Evolutionary conservation across 495 filamentous ascomycete species (phyloP).

Genomic region (Tetracladium setigerum): DNA sequence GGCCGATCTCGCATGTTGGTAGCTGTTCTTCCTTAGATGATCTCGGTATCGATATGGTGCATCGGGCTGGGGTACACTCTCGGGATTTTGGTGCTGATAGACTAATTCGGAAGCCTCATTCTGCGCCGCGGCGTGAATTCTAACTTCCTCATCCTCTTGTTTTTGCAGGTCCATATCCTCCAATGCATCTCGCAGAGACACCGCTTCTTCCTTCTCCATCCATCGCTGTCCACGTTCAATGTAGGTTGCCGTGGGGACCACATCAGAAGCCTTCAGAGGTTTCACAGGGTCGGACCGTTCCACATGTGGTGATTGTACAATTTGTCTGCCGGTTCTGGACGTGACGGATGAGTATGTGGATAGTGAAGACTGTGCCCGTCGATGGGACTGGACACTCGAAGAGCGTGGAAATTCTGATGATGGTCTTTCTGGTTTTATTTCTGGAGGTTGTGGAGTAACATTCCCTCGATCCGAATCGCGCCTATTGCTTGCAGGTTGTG

Average conservation of each 20-base stretch:
- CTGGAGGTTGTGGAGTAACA: not conserved
- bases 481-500: conserved; percentile 49
- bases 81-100: conserved; percentile 71
- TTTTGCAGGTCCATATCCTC: conserved; percentile 61
- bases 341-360: conserved; percentile 22
- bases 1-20: conserved; percentile 52
- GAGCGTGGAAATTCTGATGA: conserved; percentile 29
- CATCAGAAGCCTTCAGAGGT: conserved; percentile 31
- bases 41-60: conserved; percentile 45
- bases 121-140: conserved; percentile 66
- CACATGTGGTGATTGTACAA: conserved; percentile 34
- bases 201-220: conserved; percentile 82
- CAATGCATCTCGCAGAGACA: conserved; percentile 69
- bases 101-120: conserved; percentile 84
- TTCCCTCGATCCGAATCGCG: conserved; percentile 24
- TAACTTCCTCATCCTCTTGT: conserved; percentile 50
- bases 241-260: conserved; percentile 57
- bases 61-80: conserved; percentile 41
- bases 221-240: conserved; percentile 72
- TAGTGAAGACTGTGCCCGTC: conserved; percentile 29
- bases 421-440: conserved; percentile 12
- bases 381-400: conserved; percentile 44
- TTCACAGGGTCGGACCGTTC: not conserved
- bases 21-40: conserved; percentile 53
- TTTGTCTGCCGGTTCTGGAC: conserved; percentile 31